Percentiles rank a stretch among this genome's conserved stretches.
Conservation (phyloP, 257 asterid species). For the Nicotiana paniculata region DNA sequence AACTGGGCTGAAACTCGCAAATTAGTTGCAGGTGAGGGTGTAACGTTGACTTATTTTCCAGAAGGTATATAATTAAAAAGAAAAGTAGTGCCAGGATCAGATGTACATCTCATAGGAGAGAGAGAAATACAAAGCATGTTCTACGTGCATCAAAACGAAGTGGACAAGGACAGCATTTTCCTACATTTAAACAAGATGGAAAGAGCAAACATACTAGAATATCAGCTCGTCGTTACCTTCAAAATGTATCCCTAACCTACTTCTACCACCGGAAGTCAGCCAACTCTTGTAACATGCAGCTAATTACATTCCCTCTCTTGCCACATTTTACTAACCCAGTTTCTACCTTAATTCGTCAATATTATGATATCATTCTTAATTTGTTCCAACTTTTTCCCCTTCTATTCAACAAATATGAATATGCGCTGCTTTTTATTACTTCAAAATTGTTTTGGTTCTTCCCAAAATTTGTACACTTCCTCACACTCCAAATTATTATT, state of each 20-base stretch:
- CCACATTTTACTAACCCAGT: not conserved
- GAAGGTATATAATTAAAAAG: not conserved
- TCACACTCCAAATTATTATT: not conserved
- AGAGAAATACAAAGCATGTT: not conserved
- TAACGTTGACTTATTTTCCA: not conserved
- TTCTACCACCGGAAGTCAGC: not conserved
- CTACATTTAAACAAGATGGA: slow-evolving; percentile 1
- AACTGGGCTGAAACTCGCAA: not conserved
- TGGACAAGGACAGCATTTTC: not conserved
- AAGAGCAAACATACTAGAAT: not conserved
- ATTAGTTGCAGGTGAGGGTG: not conserved
- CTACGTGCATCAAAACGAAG: not conserved
- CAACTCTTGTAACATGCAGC: not conserved
- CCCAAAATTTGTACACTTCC: not conserved
- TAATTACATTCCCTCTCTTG: not conserved
- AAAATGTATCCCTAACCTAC: not conserved
- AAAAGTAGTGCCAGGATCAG: not conserved
- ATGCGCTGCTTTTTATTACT: not conserved
- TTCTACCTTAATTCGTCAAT: not conserved
- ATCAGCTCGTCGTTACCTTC: not conserved
- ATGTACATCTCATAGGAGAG: not conserved
- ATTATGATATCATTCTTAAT: not conserved
- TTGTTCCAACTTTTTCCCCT: not conserved
- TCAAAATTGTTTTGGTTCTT: not conserved
- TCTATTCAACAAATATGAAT: not conserved